Percentiles rank a stretch among this genome's conserved stretches.
phyloP scores from a whole-genome alignment of 768 basidiomycete genomes.

The Chalciporus chontae region DNA sequence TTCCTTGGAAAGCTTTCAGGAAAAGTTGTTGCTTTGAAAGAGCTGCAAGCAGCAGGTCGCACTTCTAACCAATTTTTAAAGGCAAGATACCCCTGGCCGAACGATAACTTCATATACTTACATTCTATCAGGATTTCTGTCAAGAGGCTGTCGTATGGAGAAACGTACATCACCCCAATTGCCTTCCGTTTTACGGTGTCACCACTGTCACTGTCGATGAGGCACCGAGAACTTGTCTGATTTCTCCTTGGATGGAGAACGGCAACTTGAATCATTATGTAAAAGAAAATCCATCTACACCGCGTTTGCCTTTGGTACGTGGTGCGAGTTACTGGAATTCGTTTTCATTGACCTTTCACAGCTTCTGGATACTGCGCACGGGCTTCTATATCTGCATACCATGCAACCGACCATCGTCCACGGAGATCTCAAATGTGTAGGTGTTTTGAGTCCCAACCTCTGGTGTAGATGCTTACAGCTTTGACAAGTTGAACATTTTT shows the following conservation, averaged over 20 bases:
- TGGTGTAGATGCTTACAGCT: background rate
- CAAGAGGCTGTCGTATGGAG: slow-evolving; percentile 31
- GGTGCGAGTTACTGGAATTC: background rate
- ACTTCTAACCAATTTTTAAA: slow-evolving; percentile 23
- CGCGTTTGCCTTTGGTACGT: slow-evolving; percentile 33
- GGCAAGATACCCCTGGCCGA: slow-evolving; percentile 15
- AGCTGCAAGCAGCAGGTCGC: slow-evolving; percentile 19
- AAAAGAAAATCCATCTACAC: slow-evolving; percentile 19
- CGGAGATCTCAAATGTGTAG: slow-evolving; percentile 43
- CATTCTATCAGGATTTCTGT: slow-evolving; percentile 22
- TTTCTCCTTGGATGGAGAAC: slow-evolving; percentile 27
- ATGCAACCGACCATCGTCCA: slow-evolving; percentile 39
- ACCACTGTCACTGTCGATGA: slow-evolving; percentile 9
- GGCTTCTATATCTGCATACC: slow-evolving; percentile 38
- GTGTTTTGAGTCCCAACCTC: slow-evolving; percentile 3
- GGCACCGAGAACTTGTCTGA: slow-evolving; percentile 14
- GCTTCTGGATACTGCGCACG: slow-evolving; percentile 37
- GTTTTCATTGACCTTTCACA: slow-evolving; percentile 13
- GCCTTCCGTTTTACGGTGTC: slow-evolving; percentile 31
- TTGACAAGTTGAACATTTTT: slow-evolving; percentile 27
- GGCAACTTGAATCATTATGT: slow-evolving; percentile 33
- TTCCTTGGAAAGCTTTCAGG: slow-evolving; percentile 26
- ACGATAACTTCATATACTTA: background rate
- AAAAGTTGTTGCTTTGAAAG: slow-evolving; percentile 31
- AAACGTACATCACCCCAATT: slow-evolving; percentile 27